phyloP scores from a whole-genome alignment of 257 asterid species.

The Solanum tarapatanum region DNA sequence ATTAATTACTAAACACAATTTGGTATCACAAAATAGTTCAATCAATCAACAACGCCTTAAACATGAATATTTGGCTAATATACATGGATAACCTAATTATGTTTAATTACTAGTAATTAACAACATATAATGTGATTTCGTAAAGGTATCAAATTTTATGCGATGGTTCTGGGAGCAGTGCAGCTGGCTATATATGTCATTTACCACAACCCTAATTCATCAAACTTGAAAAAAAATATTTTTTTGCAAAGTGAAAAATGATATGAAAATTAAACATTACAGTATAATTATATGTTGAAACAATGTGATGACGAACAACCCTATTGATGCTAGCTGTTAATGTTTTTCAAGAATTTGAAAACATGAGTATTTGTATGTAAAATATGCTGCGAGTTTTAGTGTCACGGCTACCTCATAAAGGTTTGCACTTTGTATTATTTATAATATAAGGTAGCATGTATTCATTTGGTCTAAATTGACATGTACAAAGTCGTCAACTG shows the following conservation, averaged over 20 bases:
- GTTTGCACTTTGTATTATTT: background rate
- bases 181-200: conserved; percentile 44
- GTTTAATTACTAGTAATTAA: background rate
- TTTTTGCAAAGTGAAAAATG: background rate
- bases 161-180: conserved; percentile 37
- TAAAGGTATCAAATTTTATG: conserved; percentile 48
- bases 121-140: background rate
- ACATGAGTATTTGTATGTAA: background rate
- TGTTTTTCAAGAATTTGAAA: background rate
- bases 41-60: background rate
- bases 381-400: background rate
- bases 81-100: background rate
- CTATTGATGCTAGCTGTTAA: background rate
- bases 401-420: background rate
- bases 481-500: background rate
- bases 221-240: background rate
- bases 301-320: background rate
- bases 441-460: background rate
- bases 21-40: background rate
- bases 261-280: too few species aligned
- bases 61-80: background rate
- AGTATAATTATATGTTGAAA: background rate
- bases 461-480: background rate
- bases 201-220: conserved; percentile 21
- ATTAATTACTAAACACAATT: background rate